A percentile compares a stretch with the other conserved stretches of the same genome.
Conservation (phyloP, 2,329 filamentous ascomycete genomes). For the Dactylonectria estremocensis region DNA sequence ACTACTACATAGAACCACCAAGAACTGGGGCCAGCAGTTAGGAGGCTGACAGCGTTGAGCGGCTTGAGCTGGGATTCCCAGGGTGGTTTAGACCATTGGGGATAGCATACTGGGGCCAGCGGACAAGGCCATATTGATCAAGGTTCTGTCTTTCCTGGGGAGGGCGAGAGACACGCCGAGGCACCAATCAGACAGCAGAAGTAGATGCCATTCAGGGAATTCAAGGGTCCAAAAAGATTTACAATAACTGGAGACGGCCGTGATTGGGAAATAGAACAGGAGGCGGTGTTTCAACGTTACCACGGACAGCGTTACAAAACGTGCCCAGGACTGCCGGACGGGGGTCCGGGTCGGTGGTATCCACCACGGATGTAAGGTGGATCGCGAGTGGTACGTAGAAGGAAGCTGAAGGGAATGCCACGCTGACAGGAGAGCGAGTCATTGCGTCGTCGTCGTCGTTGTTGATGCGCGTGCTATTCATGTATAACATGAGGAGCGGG, state of each 20-base stretch:
- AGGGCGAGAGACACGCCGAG: conserved; percentile 9
- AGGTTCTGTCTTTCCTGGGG: conserved; percentile 16
- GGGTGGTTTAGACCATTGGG: conserved; percentile 15
- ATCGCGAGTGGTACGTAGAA: conserved; percentile 14
- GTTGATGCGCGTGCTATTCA: background rate
- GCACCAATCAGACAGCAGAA: conserved; percentile 19
- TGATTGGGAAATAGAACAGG: conserved; percentile 28
- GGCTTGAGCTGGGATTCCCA: conserved; percentile 12
- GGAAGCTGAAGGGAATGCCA: background rate
- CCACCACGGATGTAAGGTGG: conserved; percentile 10
- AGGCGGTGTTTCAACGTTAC: conserved; percentile 30
- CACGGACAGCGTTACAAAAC: conserved; percentile 25
- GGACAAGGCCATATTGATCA: conserved; percentile 20
- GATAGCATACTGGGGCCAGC: conserved; percentile 8
- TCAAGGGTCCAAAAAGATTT: conserved; percentile 24
- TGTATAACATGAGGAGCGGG: background rate
- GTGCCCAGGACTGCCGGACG: conserved; percentile 13
- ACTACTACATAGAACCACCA: background rate
- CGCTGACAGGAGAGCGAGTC: conserved; percentile 21
- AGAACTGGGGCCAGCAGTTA: conserved; percentile 2
- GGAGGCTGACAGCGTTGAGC: conserved; percentile 9
- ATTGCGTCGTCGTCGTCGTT: conserved; percentile 10
- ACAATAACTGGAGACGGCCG: background rate
- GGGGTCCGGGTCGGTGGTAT: conserved; percentile 8
- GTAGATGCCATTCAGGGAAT: conserved; percentile 2